A percentile compares a stretch with the other conserved stretches of the same genome.
Conservation (phyloP, 495 filamentous ascomycete species). For the Hypoxylon lienhwacheense region DNA sequence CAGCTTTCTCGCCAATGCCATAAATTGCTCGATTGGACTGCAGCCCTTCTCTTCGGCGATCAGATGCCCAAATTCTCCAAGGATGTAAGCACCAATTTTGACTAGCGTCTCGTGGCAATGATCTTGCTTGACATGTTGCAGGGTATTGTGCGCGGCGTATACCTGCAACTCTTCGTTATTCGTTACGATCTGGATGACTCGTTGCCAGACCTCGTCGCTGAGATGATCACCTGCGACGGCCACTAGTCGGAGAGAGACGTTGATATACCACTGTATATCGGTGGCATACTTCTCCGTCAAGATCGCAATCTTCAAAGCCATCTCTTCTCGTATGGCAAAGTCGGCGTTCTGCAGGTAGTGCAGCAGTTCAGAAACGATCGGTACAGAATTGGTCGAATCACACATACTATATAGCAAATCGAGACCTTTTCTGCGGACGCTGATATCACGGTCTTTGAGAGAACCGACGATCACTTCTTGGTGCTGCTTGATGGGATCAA, state of each 20-base stretch:
- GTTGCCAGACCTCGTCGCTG: slow-evolving; percentile 99
- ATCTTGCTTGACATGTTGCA: slow-evolving; percentile 87
- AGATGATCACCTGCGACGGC: slow-evolving; percentile 98
- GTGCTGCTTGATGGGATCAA: slow-evolving; percentile 98
- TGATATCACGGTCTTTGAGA: slow-evolving; percentile 94
- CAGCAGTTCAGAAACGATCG: slow-evolving; percentile 90
- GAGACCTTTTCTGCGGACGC: slow-evolving; percentile 90
- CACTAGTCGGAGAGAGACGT: slow-evolving; percentile 91
- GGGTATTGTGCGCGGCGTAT: slow-evolving; percentile 89
- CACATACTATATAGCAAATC: slow-evolving; percentile 99
- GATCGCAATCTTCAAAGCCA: slow-evolving; percentile 99
- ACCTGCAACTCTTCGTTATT: slow-evolving; percentile 99
- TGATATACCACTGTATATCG: slow-evolving; percentile 98
- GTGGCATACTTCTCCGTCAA: slow-evolving; percentile 98
- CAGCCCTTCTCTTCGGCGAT: slow-evolving; percentile 93
- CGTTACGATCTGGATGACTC: slow-evolving; percentile 98
- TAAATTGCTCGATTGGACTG: slow-evolving; percentile 96
- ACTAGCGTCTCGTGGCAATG: slow-evolving; percentile 95
- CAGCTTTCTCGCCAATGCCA: slow-evolving; percentile 90
- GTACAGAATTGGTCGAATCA: slow-evolving; percentile 85
- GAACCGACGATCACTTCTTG: slow-evolving; percentile 94
- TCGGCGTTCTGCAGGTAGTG: slow-evolving; percentile 95
- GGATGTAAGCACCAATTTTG: slow-evolving; percentile 93
- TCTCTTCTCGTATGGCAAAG: slow-evolving; percentile 96
- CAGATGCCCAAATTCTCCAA: slow-evolving; percentile 96